phyloP scores from a whole-genome alignment of 106 monocot genomes.

The Acorus calamus region DNA sequence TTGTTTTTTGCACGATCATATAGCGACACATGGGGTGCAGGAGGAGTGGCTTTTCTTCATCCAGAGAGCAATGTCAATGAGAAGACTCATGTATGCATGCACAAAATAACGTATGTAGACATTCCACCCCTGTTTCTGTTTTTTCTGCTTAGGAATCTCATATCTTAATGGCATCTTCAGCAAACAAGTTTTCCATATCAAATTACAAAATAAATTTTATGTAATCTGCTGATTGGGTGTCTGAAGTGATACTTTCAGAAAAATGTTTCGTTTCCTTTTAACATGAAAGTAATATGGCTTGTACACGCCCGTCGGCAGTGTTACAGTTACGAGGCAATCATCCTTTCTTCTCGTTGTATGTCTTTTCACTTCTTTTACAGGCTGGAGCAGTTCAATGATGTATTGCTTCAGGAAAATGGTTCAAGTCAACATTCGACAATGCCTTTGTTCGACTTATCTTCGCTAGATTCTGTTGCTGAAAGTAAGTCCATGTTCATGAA shows the following conservation, averaged over 20 bases:
- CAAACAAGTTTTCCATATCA: background rate
- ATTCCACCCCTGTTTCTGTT: too few species aligned
- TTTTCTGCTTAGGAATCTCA: too few species aligned
- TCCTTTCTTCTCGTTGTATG: too few species aligned
- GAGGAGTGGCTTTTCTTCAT: conserved; percentile 87
- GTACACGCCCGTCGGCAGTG: too few species aligned
- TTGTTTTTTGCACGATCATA: conserved; percentile 76
- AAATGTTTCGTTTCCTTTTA: too few species aligned
- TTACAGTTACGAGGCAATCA: too few species aligned
- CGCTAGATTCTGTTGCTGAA: conserved; percentile 32
- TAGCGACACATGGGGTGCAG: conserved; percentile 52
- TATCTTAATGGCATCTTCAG: too few species aligned
- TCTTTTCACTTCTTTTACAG: conserved; percentile 23
- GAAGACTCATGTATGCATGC: conserved; percentile 53
- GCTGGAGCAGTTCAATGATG: conserved; percentile 95
- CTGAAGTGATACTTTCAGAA: too few species aligned
- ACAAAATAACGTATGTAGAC: conserved; percentile 82
- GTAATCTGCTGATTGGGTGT: background rate
- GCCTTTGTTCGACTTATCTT: conserved; percentile 37
- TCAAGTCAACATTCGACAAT: conserved; percentile 7
- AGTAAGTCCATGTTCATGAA: conserved; percentile 36
- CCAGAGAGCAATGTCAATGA: conserved; percentile 41
- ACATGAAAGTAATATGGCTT: too few species aligned
- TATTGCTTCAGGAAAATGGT: conserved; percentile 73
- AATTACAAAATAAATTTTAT: background rate